Evolutionary conservation across 2,329 filamentous ascomycete species (phyloP).

Genomic region (Remersonia thermophila): DNA sequence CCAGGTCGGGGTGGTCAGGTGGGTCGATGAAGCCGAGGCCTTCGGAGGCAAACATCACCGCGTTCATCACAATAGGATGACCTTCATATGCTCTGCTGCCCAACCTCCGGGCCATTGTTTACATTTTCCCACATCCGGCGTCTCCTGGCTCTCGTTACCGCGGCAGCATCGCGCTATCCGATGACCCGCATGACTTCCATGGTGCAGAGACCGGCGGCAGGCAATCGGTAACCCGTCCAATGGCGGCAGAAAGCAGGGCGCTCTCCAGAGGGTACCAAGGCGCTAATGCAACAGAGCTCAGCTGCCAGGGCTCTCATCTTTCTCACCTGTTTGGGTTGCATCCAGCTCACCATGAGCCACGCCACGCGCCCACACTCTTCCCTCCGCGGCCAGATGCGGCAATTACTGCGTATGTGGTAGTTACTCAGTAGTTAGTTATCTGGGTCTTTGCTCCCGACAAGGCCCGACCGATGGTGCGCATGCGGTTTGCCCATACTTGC

Average conservation of each 20-base stretch:
- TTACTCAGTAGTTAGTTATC: too few relatives aligned
- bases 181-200: conserved; percentile 11
- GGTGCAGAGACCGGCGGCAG: conserved; percentile 5
- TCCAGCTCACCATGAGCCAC: conserved; percentile 14
- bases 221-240: conserved; percentile 11
- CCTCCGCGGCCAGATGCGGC: conserved; percentile 8
- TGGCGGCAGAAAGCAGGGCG: conserved; percentile 5
- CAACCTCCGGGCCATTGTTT: too few relatives aligned
- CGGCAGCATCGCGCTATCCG: conserved; percentile 3
- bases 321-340: conserved; percentile 8
- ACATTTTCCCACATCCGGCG: conserved; percentile 4
- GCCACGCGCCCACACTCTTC: conserved; percentile 8
- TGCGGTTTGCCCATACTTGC: too few relatives aligned
- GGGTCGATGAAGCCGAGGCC: too few relatives aligned
- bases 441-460: background rate
- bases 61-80: too few relatives aligned
- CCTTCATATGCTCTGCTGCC: too few relatives aligned
- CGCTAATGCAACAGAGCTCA: conserved; percentile 10
- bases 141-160: background rate
- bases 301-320: conserved; percentile 8
- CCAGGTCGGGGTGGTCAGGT: too few relatives aligned
- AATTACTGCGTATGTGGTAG: too few relatives aligned
- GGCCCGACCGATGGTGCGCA: background rate
- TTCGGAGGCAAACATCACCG: too few relatives aligned
- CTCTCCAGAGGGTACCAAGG: conserved; percentile 6